Evolutionary conservation across 2,329 filamentous ascomycete genomes (phyloP), one percentile per base, ranked within the genome.

Genomic region (Aspergillus sp.): DNA sequence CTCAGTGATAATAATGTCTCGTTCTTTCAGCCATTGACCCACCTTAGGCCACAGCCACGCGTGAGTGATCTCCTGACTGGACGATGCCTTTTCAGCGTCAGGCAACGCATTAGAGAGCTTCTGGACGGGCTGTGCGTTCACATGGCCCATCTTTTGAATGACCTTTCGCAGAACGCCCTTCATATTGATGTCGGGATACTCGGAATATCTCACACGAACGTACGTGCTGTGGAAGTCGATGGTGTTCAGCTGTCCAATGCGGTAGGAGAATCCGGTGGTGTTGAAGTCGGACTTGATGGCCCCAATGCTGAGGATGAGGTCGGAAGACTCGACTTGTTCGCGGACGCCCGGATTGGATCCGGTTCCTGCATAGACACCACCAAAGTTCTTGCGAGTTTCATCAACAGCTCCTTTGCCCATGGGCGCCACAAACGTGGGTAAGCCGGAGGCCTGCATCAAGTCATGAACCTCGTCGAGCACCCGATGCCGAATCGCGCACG

Each of bases 321-420:
- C 74, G 1, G 72, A 69, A 10, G 63, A 65, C 49, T 73, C 68
- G 10, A 76, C 70, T 10, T 68, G 67, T 53, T 75, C 68, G 47
- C 68, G 65, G 14, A 75, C 67, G 51, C 66, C 65, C 1, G 82
- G 79, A 48, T 86, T 82, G 30, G 86, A 90, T 33, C 87, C 89
- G 53, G 81, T 81, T n/a, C 91, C 91, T 8, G 88, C 87, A 68
- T 95, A 95, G 4, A 95, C 88, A 57, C 91, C 91, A 19, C 88
- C 88, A 60, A 87, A 95, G 64, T 83, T 88, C n/a, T 80, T 76
- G 44, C 88, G 80, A 2, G 81, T 82, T 71, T 96, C 90, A 63
- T 94, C 82, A 44, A 96, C 82, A 17, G 88, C 88, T 16, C 90
- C 83, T 74, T 95, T 95, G 44, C 90, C 90, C 88, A 95, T 95